Base-by-base conservation (phyloP, 1,284 basidiomycete genomes). In the Porodaedalea pini region DNA sequence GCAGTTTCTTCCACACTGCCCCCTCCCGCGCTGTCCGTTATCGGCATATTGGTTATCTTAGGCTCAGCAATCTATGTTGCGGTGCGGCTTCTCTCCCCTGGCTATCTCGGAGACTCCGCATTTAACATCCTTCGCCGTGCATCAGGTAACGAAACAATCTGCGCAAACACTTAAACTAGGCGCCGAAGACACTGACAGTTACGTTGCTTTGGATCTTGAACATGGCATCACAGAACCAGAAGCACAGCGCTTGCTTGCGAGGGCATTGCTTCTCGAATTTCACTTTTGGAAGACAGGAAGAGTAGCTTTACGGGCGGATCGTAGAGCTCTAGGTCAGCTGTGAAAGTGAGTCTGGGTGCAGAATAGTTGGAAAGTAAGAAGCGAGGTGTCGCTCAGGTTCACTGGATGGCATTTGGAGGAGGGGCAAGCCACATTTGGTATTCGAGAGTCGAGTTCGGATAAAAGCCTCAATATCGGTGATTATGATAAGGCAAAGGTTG, bases 61-160 rank as follows among this genome's bases (percentile, higher is more conserved):
- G 65, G 74, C 1, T 78, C 78, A n/a, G 85, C 85, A 5, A 66
- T 83, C 7, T 87, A 81, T 62, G 78, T 85, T 51, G 83, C 78
- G 6, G 83, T 86, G 34, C 27, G 58, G 50, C 2, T 34, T 49
- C 27, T 4, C 27, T 36, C 1, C 11, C n/a, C n/a, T n/a, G n/a
- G n/a, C 21, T 2, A 41, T n/a, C 47, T 44, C 27, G 17, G 25
- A 3, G 4, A 0, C 23, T 52, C 25, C 50, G n/a, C 15, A 32
- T 40, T 7, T 2, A 5, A 23, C 17, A 31, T 23, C 44, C 8
- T 10, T 34, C 2, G 21, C n/a, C 0, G 32, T 44, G 13, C 5
- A 39, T 3, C 19, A 58, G 57, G 31, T 54, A 23, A 58, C 37
- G n/a, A 58, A 58, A 41, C 29, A 54, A 17, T 19, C 51, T 3